A percentile compares a stretch with the other conserved stretches of the same genome.
Conservation (phyloP, 83 land plant species). For the Picea abies region DNA sequence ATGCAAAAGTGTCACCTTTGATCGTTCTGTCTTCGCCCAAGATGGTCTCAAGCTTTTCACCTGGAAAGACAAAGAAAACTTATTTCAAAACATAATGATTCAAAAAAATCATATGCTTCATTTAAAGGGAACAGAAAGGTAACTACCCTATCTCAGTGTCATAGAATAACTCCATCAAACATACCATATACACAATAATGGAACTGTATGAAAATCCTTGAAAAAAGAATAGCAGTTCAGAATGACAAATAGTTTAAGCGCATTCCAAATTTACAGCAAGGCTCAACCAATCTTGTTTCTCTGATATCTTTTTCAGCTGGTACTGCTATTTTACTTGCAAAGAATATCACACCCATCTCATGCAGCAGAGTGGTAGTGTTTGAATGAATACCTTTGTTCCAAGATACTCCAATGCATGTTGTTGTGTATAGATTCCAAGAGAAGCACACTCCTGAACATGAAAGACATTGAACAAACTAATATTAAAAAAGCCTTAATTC, state of each 20-base stretch:
- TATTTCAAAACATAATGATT: background rate
- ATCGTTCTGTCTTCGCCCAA: slow-evolving; percentile 14
- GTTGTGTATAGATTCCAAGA: slow-evolving; percentile 52
- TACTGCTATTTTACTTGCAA: background rate
- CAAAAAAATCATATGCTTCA: background rate
- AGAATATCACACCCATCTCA: background rate
- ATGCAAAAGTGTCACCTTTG: slow-evolving; percentile 7
- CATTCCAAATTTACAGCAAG: too few species aligned
- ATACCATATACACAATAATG: too few species aligned
- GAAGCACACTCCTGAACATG: slow-evolving; percentile 78
- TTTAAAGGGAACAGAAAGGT: too few species aligned
- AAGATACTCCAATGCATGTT: slow-evolving; percentile 87
- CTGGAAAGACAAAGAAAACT: slow-evolving; percentile 10
- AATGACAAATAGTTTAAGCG: too few species aligned
- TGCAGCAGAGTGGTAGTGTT: slow-evolving; percentile 1
- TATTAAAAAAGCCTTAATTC: background rate
- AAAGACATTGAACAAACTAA: slow-evolving; percentile 5
- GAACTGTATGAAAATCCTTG: too few species aligned
- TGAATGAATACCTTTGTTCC: slow-evolving; percentile 57
- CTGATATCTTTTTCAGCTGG: background rate
- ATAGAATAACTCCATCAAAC: too few species aligned
- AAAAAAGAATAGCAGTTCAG: too few species aligned
- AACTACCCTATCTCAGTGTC: too few species aligned
- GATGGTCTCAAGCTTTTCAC: slow-evolving; percentile 12
- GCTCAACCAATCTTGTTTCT: background rate